Base-by-base conservation (phyloP, 495 filamentous ascomycete species). In the Annulohypoxylon maeteangense region DNA sequence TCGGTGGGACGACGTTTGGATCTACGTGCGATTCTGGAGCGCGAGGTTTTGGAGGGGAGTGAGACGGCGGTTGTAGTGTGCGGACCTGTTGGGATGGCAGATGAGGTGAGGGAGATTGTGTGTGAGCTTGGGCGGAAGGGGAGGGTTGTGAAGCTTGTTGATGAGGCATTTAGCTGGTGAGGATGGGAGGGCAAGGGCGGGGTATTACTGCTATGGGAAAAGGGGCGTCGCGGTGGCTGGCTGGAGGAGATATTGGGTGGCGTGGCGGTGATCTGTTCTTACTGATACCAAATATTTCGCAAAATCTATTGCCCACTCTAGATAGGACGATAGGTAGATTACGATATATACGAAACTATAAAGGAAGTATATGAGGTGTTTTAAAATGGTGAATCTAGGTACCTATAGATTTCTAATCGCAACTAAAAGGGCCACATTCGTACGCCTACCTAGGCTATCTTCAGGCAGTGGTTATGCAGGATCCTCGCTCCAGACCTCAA, bases 151-250 rank as follows among this genome's bases (percentile, higher is more conserved):
- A 71, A 29, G n/a, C 29, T 76, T 27, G 12, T 75, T 34, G 74
- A 76, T 31, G 74, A 76, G 59, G 65, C 67, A 32, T 76, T 72
- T 23, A 75, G 67, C 48, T 76, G 72, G 74, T 68, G 38, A 72
- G 25, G 16, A 32, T 29, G 5, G 5, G 2, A 34, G 7, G 18
- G 32, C n/a, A 5, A 3, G 6, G 7, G 40, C 32, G 18, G 50
- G 47, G 10, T 3, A 29, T 23, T 36, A n/a, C 14, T 7, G 34
- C 34, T 27, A 8, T 23, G 22, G 23, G 29, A 56, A 36, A 25
- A 7, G 36, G 11, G 36, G 36, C 36, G 36, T 55, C 7, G 14
- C 14, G 27, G 51, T 7, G 11, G 47, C 14, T 12, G 47, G 20
- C 8, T 45, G 47, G 22, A n/a, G 7, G 20, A 14, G 11, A 51